phyloP scores from a whole-genome alignment of 108 stramenopile species.

The Fragilariopsis cylindrus region DNA sequence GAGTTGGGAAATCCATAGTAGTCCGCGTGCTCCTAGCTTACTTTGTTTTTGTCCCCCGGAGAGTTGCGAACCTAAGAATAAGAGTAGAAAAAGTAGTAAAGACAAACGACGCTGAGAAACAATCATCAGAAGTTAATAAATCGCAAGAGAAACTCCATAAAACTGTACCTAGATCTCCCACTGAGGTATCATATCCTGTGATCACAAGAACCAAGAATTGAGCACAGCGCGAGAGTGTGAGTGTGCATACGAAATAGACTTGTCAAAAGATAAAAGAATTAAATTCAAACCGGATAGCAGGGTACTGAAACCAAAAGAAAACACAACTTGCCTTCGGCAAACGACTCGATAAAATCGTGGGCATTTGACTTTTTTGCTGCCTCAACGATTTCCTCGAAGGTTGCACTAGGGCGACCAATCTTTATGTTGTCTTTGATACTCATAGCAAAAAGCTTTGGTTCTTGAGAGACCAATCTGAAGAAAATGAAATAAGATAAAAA shows the following conservation, averaged over 20 bases:
- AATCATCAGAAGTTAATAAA: no score
- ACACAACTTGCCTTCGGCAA: slow-evolving; percentile 73
- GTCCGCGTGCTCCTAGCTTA: no score
- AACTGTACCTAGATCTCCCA: not conserved
- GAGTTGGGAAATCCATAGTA: no score
- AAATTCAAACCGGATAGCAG: slow-evolving; percentile 33
- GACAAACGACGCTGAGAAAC: no score
- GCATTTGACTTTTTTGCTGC: slow-evolving; percentile 86
- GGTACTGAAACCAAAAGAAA: slow-evolving; percentile 53
- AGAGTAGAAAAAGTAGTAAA: no score
- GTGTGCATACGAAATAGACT: no score
- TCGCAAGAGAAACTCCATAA: no score
- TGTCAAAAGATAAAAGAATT: no score
- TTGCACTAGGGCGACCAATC: slow-evolving; percentile 58
- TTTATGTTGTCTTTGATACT: slow-evolving; percentile 49
- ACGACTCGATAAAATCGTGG: slow-evolving; percentile 70
- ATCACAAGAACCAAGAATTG: no score
- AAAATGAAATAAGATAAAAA: no score
- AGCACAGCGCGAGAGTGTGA: no score
- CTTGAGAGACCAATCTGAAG: slow-evolving; percentile 69
- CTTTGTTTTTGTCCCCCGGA: slow-evolving; percentile 18
- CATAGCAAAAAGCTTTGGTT: slow-evolving; percentile 78
- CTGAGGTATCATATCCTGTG: not conserved
- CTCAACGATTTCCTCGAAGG: slow-evolving; percentile 55
- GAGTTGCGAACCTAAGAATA: not conserved